Evolutionary conservation across 2,329 filamentous ascomycete genomes (phyloP).

Genomic region (Ramularia collo-cygni): DNA sequence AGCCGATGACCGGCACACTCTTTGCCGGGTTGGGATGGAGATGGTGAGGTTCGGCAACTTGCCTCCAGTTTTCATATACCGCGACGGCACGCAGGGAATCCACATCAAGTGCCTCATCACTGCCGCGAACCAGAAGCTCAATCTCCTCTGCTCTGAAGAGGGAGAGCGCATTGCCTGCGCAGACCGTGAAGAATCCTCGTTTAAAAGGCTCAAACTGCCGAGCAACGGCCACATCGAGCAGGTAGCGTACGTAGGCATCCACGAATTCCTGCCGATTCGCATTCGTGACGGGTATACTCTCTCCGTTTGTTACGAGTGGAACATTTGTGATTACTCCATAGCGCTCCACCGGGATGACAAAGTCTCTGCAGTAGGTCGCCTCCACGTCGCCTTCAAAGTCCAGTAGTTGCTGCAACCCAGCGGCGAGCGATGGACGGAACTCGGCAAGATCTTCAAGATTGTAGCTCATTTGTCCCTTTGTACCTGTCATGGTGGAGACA

Average conservation of each 20-base stretch:
- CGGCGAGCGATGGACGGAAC: constrained; percentile 68
- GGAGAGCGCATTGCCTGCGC: constrained; percentile 77
- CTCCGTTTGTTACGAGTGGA: constrained; percentile 68
- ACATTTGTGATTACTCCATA: constrained; percentile 64
- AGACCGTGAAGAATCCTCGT: constrained; percentile 86
- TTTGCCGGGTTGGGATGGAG: constrained; percentile 40
- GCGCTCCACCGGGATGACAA: constrained; percentile 67
- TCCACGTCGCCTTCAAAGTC: constrained; percentile 82
- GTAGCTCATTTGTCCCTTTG: constrained; percentile 54
- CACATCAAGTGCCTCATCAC: constrained; percentile 77
- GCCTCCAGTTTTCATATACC: constrained; percentile 71
- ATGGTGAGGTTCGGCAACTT: constrained; percentile 30
- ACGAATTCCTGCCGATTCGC: constrained; percentile 79
- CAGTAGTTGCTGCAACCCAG: constrained; percentile 66
- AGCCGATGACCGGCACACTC: constrained; percentile 61
- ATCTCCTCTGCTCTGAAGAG: constrained; percentile 89
- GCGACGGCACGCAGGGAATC: constrained; percentile 67
- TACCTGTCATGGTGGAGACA: constrained; percentile 28
- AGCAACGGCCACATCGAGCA: constrained; percentile 69
- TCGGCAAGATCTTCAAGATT: constrained; percentile 77
- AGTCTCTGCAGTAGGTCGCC: constrained; percentile 71
- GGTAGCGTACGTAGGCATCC: constrained; percentile 71
- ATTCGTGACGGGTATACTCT: constrained; percentile 72
- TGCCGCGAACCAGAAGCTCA: constrained; percentile 77
- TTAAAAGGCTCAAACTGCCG: constrained; percentile 92